These are phyloP conservation scores for Carex kokanica DNA, from an alignment of 176 grass and related monocot species.

Conservation along the genomic window DNA sequence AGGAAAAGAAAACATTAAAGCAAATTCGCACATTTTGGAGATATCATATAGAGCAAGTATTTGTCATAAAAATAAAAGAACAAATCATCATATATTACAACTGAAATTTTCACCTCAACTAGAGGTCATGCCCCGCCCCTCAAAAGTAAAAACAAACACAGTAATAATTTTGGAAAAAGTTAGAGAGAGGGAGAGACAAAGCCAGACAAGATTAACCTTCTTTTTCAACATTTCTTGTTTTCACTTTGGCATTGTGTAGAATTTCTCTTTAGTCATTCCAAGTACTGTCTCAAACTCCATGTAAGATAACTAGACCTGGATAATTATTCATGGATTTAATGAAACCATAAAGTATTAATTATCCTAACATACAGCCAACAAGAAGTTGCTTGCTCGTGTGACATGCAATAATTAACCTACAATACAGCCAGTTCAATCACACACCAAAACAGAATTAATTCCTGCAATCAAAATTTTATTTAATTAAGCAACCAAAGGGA, in stretches of 20 bases:
- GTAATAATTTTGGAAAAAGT: neutral
- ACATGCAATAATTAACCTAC: neutral
- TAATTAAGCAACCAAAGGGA: neutral
- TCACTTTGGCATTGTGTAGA: constrained; percentile 71
- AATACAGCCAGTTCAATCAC: neutral
- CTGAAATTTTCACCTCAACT: neutral
- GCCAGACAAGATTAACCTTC: constrained; percentile 71
- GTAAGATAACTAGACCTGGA: constrained; percentile 72
- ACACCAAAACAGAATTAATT: neutral
- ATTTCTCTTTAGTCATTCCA: constrained; percentile 60
- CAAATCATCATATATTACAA: neutral
- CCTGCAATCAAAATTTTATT: neutral
- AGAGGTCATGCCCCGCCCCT: neutral
- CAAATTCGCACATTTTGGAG: neutral
- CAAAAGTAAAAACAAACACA: neutral
- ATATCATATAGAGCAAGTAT: neutral
- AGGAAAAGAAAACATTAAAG: neutral
- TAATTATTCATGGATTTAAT: constrained; percentile 4
- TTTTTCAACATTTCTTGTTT: constrained; percentile 88
- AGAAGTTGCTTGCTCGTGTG: no score
- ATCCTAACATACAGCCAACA: no score
- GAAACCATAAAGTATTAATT: no score
- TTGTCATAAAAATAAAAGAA: constrained; percentile 5
- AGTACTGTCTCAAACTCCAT: constrained; percentile 65
- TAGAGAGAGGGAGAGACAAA: neutral